phyloP scores from a whole-genome alignment of 2,329 filamentous ascomycete genomes.

The Ophiostoma quercus region DNA sequence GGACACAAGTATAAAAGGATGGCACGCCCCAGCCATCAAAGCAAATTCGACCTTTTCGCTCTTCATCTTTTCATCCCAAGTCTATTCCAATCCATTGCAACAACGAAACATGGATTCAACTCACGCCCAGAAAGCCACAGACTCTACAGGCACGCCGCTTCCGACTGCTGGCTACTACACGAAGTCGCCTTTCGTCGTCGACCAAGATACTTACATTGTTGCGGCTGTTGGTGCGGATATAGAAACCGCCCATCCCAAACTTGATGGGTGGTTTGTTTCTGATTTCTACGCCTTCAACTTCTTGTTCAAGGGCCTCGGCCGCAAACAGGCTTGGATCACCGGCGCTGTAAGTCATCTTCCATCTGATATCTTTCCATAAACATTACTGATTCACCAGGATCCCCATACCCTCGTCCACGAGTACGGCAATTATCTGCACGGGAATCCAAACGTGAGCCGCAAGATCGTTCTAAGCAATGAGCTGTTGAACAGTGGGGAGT shows the following conservation, averaged over 20 bases:
- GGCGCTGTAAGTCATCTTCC: neutral
- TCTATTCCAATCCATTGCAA: too few species aligned
- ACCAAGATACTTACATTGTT: neutral
- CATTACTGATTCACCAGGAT: too few species aligned
- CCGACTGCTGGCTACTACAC: neutral
- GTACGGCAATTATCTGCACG: neutral
- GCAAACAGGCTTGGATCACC: neutral
- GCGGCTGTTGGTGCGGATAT: neutral
- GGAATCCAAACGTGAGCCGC: neutral
- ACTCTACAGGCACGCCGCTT: neutral
- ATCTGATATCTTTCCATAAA: too few species aligned
- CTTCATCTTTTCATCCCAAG: too few species aligned
- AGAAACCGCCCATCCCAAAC: neutral
- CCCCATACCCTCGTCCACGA: neutral
- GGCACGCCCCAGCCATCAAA: too few species aligned
- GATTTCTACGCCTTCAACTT: neutral
- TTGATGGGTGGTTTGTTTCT: neutral
- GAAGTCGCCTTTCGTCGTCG: neutral
- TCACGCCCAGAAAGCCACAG: too few species aligned
- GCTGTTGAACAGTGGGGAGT: neutral
- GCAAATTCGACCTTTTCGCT: too few species aligned
- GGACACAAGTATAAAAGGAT: too few species aligned
- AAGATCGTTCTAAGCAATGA: neutral
- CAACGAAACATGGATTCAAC: too few species aligned
- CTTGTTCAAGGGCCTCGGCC: neutral